Percentiles rank a stretch among this genome's conserved stretches.
These are phyloP conservation scores for Physcomitrium patens DNA, from an alignment of 225 moss, liverwort and hornwort genomes.

Conservation along the genomic window DNA sequence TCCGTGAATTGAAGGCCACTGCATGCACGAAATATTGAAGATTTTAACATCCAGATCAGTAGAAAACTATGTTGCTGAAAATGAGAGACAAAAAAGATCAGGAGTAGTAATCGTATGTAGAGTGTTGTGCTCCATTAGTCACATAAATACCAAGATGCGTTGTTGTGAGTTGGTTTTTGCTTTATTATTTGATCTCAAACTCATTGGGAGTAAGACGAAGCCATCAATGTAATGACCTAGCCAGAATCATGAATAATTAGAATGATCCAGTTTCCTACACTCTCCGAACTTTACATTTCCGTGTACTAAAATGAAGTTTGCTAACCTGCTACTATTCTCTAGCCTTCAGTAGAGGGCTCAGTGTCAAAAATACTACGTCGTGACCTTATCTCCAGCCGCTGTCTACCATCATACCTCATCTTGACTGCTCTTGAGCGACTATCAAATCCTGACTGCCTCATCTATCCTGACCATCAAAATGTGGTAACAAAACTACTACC, in stretches of 20 bases:
- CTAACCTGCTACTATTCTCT: conserved; percentile 32
- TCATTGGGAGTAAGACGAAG: too few species aligned
- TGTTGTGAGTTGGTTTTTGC: too few species aligned
- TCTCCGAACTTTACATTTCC: conserved; percentile 30
- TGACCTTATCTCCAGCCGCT: conserved; percentile 19
- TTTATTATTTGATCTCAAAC: too few species aligned
- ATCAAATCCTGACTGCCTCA: conserved; percentile 17
- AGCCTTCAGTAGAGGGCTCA: conserved; percentile 14
- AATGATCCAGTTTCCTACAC: conserved; percentile 35
- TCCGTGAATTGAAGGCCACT: too few species aligned
- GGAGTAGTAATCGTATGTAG: too few species aligned
- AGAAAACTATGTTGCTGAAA: too few species aligned
- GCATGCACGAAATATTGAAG: too few species aligned
- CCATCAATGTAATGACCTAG: conserved; percentile 20
- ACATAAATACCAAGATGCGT: too few species aligned
- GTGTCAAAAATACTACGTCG: conserved; percentile 43
- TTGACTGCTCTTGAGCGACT: neutral
- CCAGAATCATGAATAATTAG: conserved; percentile 35
- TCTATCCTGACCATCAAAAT: neutral
- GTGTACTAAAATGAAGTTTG: conserved; percentile 30
- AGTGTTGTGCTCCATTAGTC: too few species aligned
- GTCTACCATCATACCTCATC: conserved; percentile 13
- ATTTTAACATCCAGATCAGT: too few species aligned
- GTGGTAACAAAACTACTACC: neutral
- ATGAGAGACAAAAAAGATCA: too few species aligned